A percentile compares a stretch with the other conserved stretches of the same genome.
Conservation (phyloP, 306 rosid genomes). For the Dalbergia cochinchinensis region DNA sequence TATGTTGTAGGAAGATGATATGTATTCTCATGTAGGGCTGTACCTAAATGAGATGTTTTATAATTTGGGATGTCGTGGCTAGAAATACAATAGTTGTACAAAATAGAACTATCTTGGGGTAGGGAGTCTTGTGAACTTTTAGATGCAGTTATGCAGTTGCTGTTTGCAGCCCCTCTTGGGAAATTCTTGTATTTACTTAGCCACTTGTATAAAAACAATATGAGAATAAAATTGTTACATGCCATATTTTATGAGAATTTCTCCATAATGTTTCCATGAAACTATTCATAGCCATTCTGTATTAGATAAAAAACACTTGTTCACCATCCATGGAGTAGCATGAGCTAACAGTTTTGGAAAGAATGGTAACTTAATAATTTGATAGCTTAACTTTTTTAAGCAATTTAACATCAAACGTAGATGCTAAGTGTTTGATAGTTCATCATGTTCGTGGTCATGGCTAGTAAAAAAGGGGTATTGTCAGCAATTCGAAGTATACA, state of each 20-base stretch:
- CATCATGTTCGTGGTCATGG: too few relatives aligned
- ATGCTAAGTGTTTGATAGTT: neutral
- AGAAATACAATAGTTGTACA: slow-evolving; percentile 3
- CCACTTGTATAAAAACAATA: too few relatives aligned
- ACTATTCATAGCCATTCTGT: neutral
- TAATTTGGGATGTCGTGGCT: slow-evolving; percentile 17
- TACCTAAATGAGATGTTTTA: slow-evolving; percentile 4
- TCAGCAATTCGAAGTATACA: too few relatives aligned
- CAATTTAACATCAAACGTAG: too few relatives aligned
- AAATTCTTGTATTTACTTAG: too few relatives aligned
- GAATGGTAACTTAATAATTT: neutral
- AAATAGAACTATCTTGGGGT: neutral
- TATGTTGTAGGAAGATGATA: slow-evolving; percentile 23
- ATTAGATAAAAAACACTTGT: too few relatives aligned
- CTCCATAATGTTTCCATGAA: neutral
- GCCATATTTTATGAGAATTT: too few relatives aligned
- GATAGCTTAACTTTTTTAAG: too few relatives aligned
- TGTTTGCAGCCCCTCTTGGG: neutral
- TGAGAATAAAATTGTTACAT: too few relatives aligned
- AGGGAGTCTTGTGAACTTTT: slow-evolving; percentile 6
- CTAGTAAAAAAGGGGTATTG: too few relatives aligned
- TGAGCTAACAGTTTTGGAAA: neutral
- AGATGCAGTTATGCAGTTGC: neutral
- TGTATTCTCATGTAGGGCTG: slow-evolving; percentile 7
- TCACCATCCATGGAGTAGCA: too few relatives aligned